A percentile compares a stretch with the other conserved stretches of the same genome.
Conservation (phyloP, 2,329 filamentous ascomycete species). For the Calonectria multiphialidica region DNA sequence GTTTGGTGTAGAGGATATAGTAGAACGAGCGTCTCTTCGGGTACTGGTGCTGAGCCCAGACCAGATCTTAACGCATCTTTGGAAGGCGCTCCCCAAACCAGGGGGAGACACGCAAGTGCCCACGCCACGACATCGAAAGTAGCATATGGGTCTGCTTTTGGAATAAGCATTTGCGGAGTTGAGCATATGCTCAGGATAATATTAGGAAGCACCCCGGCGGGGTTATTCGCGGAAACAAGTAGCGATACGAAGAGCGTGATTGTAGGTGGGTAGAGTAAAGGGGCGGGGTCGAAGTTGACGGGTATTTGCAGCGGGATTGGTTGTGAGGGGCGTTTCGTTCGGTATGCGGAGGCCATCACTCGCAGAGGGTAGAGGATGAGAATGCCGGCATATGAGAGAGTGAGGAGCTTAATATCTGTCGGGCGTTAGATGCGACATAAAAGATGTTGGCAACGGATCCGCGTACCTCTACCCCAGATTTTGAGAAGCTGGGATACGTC, state of each 20-base stretch:
- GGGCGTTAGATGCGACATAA: slow-evolving; percentile 5
- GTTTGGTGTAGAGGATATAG: slow-evolving; percentile 89
- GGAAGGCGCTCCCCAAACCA: slow-evolving; percentile 53
- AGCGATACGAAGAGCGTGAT: slow-evolving; percentile 83
- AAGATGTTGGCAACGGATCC: not conserved
- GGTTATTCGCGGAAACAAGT: slow-evolving; percentile 74
- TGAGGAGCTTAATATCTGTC: slow-evolving; percentile 58
- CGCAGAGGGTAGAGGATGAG: slow-evolving; percentile 70
- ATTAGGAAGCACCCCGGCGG: slow-evolving; percentile 78
- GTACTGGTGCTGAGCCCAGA: slow-evolving; percentile 48
- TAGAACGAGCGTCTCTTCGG: slow-evolving; percentile 70
- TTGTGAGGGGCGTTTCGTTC: slow-evolving; percentile 51
- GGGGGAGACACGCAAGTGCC: slow-evolving; percentile 78
- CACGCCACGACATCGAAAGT: slow-evolving; percentile 81
- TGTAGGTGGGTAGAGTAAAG: slow-evolving; percentile 85
- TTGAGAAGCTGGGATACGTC: slow-evolving; percentile 59
- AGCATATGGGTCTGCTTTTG: slow-evolving; percentile 67
- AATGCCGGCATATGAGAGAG: slow-evolving; percentile 54
- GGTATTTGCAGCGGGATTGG: slow-evolving; percentile 69
- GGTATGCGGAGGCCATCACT: slow-evolving; percentile 63
- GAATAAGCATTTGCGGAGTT: slow-evolving; percentile 79
- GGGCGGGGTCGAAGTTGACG: slow-evolving; percentile 88
- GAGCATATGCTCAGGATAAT: slow-evolving; percentile 85
- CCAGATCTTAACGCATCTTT: slow-evolving; percentile 49
- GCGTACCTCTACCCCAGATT: slow-evolving; percentile 63